Evolutionary conservation across 352 stramenopile species (phyloP), one percentile per base, ranked within the genome.

Genomic region (Blastocystis sp.): DNA sequence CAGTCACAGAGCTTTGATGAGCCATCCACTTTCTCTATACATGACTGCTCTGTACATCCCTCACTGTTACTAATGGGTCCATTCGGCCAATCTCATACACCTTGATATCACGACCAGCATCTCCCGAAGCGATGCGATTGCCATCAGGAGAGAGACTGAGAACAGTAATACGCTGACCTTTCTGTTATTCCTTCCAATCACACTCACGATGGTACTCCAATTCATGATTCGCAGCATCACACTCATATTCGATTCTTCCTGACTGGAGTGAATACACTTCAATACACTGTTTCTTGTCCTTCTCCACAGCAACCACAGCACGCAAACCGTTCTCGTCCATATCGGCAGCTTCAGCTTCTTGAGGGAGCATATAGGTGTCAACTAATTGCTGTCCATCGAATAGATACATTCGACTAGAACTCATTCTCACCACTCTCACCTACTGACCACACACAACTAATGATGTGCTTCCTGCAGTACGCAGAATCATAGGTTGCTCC

Each of bases 21-120:
- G 96, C 98, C 37, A 97, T 95, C 96, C 96, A 99, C 91, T 94
- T 92, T 22, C 94, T 94, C 90, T 96, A 95, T 40, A 96, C 92
- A 89, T 96, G 92, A 54, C 96, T 91, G 0, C 92, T 92, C 75
- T 92, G 94, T 35, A 91, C 92, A 0, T 92, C 93, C 1, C 94
- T 93, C 56, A 95, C 92, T 92, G 44, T 70, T 56, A 80, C 58
- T 19, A 82, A 6, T 24, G 73, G 73, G 48, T 82, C 73, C 40
- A 15, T 15, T 6, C 24, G 3, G 6, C 73, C 73, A 24, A 77
- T 57, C 35, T 89, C 87, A 57, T 93, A 97, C 42, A 97, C 93
- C 66, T 94, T 94, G 82, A 97, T 93, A 89, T 97, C 94, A 56
- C 94, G 93, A 90, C 95, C 94, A 11, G 92, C 90, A 91, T 97